Evolutionary conservation across 2,329 filamentous ascomycete species (phyloP).

Genomic region (Monosporascus ibericus): DNA sequence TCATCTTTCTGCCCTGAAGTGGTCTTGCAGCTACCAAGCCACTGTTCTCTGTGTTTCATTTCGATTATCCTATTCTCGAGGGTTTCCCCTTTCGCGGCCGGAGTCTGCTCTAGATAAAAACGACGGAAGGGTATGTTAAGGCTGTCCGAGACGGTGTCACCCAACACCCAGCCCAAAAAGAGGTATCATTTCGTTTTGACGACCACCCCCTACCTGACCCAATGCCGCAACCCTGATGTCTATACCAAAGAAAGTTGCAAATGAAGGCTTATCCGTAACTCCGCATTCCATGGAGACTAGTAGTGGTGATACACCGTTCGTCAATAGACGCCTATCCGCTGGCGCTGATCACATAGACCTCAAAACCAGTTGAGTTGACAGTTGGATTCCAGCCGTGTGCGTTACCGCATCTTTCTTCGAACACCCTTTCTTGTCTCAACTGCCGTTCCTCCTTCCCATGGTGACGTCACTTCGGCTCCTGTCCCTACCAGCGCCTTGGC

Average conservation of each 20-base stretch:
- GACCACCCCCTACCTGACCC: not conserved
- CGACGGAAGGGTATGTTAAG: no score
- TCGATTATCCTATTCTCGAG: no score
- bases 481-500: constrained; percentile 43
- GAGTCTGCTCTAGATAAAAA: not conserved
- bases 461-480: constrained; percentile 36
- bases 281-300: not conserved
- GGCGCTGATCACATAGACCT: not conserved
- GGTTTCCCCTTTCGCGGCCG: not conserved
- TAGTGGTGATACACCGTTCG: not conserved
- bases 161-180: not conserved
- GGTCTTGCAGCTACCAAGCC: no score
- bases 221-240: not conserved
- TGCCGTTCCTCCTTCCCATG: constrained; percentile 16
- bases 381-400: not conserved
- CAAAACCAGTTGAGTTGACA: not conserved
- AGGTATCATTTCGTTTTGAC: not conserved
- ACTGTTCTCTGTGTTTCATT: no score
- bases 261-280: not conserved
- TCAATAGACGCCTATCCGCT: not conserved
- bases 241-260: not conserved
- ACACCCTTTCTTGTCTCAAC: constrained; percentile 1
- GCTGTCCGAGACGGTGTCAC: no score
- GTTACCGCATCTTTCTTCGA: not conserved
- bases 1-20: no score